phyloP scores from a whole-genome alignment of 257 asterid genomes.

The Nicotiana tomentosiformis region DNA sequence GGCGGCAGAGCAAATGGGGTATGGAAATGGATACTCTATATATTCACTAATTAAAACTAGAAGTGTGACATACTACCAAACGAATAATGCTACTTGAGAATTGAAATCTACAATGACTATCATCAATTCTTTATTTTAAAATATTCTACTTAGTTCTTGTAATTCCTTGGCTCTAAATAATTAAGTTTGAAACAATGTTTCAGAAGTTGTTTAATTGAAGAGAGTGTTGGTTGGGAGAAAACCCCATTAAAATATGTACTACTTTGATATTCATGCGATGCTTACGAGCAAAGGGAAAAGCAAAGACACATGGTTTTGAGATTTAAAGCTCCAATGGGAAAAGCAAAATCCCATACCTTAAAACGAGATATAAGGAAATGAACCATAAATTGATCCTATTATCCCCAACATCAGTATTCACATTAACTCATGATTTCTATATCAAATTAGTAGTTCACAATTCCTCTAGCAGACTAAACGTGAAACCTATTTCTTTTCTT shows the following conservation, averaged over 20 bases:
- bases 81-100: background rate
- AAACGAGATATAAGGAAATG: background rate
- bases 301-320: background rate
- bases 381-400: background rate
- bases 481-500: background rate
- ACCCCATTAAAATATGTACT: no score
- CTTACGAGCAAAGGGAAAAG: no score
- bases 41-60: background rate
- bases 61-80: constrained; percentile 1
- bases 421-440: background rate
- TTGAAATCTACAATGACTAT: background rate
- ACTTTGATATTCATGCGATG: no score
- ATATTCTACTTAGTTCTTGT: no score
- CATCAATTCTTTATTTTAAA: background rate
- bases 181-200: no score
- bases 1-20: background rate
- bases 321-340: background rate
- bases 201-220: no score
- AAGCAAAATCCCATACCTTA: background rate
- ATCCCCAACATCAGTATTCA: background rate
- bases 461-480: background rate
- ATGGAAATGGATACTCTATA: background rate
- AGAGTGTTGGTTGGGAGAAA: no score
- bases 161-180: no score
- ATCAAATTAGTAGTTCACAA: background rate